These are phyloP conservation scores for Tricholomella constricta DNA, from an alignment of 768 basidiomycete genomes.

Conservation along the genomic window DNA sequence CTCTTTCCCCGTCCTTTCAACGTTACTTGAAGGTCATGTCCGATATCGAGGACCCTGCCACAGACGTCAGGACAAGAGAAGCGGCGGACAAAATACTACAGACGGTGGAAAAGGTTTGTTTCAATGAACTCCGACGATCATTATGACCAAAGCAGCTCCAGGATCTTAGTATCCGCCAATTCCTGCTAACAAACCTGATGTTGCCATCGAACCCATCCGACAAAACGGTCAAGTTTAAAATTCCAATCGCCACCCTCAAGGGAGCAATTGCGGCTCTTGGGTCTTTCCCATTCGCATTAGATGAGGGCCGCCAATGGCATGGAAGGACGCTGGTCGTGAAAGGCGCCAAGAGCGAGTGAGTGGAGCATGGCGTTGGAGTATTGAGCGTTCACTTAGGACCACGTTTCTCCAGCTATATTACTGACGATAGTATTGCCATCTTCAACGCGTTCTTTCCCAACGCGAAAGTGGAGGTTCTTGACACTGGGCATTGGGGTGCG, in stretches of 20 bases:
- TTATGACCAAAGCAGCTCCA: slow-evolving; percentile 24
- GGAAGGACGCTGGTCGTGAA: slow-evolving; percentile 73
- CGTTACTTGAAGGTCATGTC: slow-evolving; percentile 70
- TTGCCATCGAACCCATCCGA: background rate
- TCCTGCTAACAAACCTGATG: slow-evolving; percentile 75
- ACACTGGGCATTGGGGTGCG: slow-evolving; percentile 82
- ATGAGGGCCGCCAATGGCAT: slow-evolving; percentile 46
- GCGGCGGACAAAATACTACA: slow-evolving; percentile 66
- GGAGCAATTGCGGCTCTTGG: slow-evolving; percentile 63
- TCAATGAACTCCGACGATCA: background rate
- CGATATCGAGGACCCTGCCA: slow-evolving; percentile 51
- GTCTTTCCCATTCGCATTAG: slow-evolving; percentile 66
- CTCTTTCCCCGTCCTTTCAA: slow-evolving; percentile 59
- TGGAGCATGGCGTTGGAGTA: background rate
- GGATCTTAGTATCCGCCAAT: slow-evolving; percentile 70
- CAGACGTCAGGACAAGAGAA: slow-evolving; percentile 52
- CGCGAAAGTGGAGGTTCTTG: slow-evolving; percentile 57
- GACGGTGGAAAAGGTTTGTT: slow-evolving; percentile 57
- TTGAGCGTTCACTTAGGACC: background rate
- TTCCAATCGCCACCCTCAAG: slow-evolving; percentile 66
- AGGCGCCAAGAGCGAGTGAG: slow-evolving; percentile 67
- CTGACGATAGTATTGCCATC: slow-evolving; percentile 57
- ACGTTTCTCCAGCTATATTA: slow-evolving; percentile 62
- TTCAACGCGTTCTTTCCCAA: slow-evolving; percentile 71
- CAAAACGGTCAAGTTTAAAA: slow-evolving; percentile 55